Base-by-base conservation (phyloP, 1,284 basidiomycete species). In the Trichosporon sp. region DNA sequence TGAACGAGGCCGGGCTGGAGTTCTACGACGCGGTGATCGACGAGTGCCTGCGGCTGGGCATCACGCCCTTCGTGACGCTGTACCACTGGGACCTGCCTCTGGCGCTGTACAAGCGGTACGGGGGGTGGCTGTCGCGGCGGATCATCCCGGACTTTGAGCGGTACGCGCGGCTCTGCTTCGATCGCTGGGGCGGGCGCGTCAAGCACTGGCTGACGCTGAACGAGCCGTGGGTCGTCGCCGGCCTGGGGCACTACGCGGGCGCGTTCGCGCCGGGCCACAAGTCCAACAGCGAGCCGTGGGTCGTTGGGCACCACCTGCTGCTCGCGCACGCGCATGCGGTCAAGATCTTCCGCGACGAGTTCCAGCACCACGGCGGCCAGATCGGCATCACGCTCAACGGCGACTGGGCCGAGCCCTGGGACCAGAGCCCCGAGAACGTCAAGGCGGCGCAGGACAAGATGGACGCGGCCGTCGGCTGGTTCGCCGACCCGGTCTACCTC, bases 71-170 rank as follows among this genome's bases (percentile, higher is more conserved):
- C 76, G 86, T 92, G 89, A 91, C 90, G 0, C 81, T 91, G 47
- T 91, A 91, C 80, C 90, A 91, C 78, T 92, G 90, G 90, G 91
- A 92, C 75, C 85, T 91, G 5, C 90, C 90, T 5, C 89, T 89
- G 77, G 87, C 81, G 1, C 84, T 92, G 27, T 87, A 91, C 68
- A 87, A 90, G 69, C 86, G 88, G 60, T 92, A 92, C 79, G 87
- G 88, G 25, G 90, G 90, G 81, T 91, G 67, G 77, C 65, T 77
- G 27, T 87, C 88, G 81, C 87, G 87, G 74, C 86, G 88, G 72
- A 86, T 90, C 68, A 84, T 89, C 9, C 80, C 86, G 42, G 90
- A 92, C 78, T 92, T 85, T 72, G 85, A 85, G 29, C 84, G 86
- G 75, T 92, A 90, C 76, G 87, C 91, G 11, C 84, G 88, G 85